A percentile compares a stretch with the other conserved stretches of the same genome.
Evolutionary conservation across 2,329 filamentous ascomycete genomes (phyloP).

Genomic region (Apiospora malaysiana): DNA sequence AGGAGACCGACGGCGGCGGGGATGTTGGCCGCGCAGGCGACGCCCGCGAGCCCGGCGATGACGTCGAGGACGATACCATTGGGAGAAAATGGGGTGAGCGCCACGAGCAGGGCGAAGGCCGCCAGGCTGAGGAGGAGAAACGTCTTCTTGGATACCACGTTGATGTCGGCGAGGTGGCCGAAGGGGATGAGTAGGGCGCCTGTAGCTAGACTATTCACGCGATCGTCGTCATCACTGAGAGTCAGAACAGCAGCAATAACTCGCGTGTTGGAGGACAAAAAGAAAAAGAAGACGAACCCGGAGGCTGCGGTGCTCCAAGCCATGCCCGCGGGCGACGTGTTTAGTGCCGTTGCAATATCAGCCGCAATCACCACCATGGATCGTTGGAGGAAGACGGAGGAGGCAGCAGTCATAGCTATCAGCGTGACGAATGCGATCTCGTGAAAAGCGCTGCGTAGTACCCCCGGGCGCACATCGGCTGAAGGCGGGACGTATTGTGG

Average conservation of each 20-base stretch:
- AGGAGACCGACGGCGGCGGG: slow-evolving; percentile 41
- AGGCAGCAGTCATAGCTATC: slow-evolving; percentile 39
- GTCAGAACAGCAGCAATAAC: background rate
- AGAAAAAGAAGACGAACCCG: slow-evolving; percentile 33
- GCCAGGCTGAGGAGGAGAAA: slow-evolving; percentile 37
- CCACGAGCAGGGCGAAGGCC: slow-evolving; percentile 37
- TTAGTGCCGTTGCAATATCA: slow-evolving; percentile 34
- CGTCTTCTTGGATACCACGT: slow-evolving; percentile 36
- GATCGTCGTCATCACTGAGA: background rate
- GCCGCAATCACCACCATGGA: slow-evolving; percentile 39
- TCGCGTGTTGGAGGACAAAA: background rate
- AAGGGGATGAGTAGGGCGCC: slow-evolving; percentile 41
- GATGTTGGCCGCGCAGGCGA: slow-evolving; percentile 41
- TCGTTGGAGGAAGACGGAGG: slow-evolving; percentile 40
- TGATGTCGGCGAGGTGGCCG: slow-evolving; percentile 38
- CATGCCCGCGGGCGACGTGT: slow-evolving; percentile 39
- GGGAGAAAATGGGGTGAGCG: slow-evolving; percentile 34
- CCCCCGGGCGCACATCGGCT: background rate
- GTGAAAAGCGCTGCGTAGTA: slow-evolving; percentile 24
- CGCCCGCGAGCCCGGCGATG: slow-evolving; percentile 39
- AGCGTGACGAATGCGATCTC: slow-evolving; percentile 39
- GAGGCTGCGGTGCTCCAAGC: slow-evolving; percentile 41
- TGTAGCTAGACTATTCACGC: slow-evolving; percentile 35
- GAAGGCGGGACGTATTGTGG: background rate
- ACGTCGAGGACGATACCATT: slow-evolving; percentile 39